These are phyloP conservation scores for Colletotrichum lentis DNA, from an alignment of 2,329 filamentous ascomycete species.

Conservation along the genomic window DNA sequence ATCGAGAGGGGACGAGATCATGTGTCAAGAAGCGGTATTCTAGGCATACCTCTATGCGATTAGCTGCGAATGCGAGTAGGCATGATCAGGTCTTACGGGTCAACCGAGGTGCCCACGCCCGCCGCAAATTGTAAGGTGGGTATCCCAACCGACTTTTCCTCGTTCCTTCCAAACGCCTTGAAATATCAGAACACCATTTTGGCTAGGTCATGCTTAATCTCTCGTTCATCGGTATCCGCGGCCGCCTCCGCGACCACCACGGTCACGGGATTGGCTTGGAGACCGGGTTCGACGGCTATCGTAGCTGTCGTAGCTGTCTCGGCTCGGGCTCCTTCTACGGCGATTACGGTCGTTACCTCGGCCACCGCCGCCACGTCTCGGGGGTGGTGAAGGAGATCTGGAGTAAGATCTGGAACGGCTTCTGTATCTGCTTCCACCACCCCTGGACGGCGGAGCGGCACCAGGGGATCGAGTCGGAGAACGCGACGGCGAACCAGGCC, in stretches of 20 bases:
- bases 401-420: slow-evolving; percentile 58
- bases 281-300: slow-evolving; percentile 45
- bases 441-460: slow-evolving; percentile 43
- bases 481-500: slow-evolving; percentile 66
- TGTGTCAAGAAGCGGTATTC: slow-evolving; percentile 22
- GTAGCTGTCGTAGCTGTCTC: slow-evolving; percentile 55
- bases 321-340: slow-evolving; percentile 43
- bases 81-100: slow-evolving; percentile 34
- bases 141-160: slow-evolving; percentile 27
- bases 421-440: slow-evolving; percentile 52
- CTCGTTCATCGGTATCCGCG: slow-evolving; percentile 26
- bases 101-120: slow-evolving; percentile 29
- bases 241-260: slow-evolving; percentile 4
- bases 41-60: slow-evolving; percentile 27
- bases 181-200: slow-evolving; percentile 17
- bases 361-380: slow-evolving; percentile 46
- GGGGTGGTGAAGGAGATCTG: slow-evolving; percentile 54
- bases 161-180: slow-evolving; percentile 30
- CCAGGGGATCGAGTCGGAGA: slow-evolving; percentile 54
- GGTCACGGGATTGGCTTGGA: slow-evolving; percentile 31
- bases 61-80: slow-evolving; percentile 30
- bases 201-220: not conserved
- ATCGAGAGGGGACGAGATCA: slow-evolving; percentile 2
- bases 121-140: slow-evolving; percentile 6
- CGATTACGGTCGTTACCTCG: slow-evolving; percentile 43